Percentiles rank a stretch among this genome's conserved stretches.
Conservation (phyloP, 495 filamentous ascomycete genomes). For the Ramalina peruviana region DNA sequence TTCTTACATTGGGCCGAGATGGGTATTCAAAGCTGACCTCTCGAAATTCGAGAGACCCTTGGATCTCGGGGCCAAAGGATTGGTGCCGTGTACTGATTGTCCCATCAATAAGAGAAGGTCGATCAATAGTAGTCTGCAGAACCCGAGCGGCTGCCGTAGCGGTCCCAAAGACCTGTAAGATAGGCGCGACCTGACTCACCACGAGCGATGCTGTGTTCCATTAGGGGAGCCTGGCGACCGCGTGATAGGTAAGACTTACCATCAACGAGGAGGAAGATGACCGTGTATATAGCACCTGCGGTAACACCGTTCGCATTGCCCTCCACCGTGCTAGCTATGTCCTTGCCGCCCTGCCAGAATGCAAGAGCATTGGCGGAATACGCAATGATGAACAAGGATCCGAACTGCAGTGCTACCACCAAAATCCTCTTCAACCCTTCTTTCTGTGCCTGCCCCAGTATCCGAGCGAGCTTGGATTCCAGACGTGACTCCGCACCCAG, state of each 20-base stretch:
- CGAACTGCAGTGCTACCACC: slow-evolving; percentile 45
- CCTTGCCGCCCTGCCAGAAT: slow-evolving; percentile 49
- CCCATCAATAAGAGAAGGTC: slow-evolving; percentile 35
- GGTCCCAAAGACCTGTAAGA: slow-evolving; percentile 43
- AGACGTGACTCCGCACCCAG: slow-evolving; percentile 32
- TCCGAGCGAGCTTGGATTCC: slow-evolving; percentile 38
- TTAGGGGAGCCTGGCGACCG: not conserved
- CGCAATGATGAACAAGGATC: slow-evolving; percentile 52
- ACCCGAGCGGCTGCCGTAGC: slow-evolving; percentile 40
- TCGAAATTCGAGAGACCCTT: slow-evolving; percentile 34
- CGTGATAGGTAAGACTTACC: slow-evolving; percentile 24
- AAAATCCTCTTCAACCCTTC: slow-evolving; percentile 44
- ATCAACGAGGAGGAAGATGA: slow-evolving; percentile 52
- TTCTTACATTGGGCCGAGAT: slow-evolving; percentile 36
- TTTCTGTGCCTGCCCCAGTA: slow-evolving; percentile 31
- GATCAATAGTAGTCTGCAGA: slow-evolving; percentile 37
- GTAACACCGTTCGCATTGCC: slow-evolving; percentile 22
- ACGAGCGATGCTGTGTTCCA: slow-evolving; percentile 38
- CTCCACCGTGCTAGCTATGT: slow-evolving; percentile 34
- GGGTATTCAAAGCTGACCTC: slow-evolving; percentile 50
- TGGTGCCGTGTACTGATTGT: slow-evolving; percentile 33
- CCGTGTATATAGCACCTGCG: slow-evolving; percentile 48
- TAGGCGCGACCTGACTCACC: slow-evolving; percentile 49
- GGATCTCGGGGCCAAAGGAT: slow-evolving; percentile 27
- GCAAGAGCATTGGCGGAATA: slow-evolving; percentile 51